Conservation (phyloP, 2,329 filamentous ascomycete genomes). For the Penicillium sp. region DNA sequence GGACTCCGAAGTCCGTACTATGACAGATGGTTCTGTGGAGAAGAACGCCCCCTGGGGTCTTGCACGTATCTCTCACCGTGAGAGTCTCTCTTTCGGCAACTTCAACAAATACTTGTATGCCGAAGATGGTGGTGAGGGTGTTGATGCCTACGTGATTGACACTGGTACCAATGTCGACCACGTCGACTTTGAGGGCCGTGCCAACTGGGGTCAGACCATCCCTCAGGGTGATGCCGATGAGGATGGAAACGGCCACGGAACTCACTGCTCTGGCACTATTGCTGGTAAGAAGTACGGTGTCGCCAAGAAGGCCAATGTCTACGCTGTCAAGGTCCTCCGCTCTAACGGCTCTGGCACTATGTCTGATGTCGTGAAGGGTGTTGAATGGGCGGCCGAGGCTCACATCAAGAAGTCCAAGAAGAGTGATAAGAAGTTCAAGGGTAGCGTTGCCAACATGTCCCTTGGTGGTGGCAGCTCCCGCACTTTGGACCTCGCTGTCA, state of each 20-base stretch:
- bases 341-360: slow-evolving; percentile 98
- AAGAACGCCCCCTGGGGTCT: slow-evolving; percentile 98
- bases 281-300: slow-evolving; percentile 99
- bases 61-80: slow-evolving; percentile 93
- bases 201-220: slow-evolving; percentile 95
- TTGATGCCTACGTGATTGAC: slow-evolving; percentile 98
- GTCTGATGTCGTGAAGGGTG: slow-evolving; percentile 98
- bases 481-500: slow-evolving; percentile 86
- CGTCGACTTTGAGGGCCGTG: slow-evolving; percentile 95
- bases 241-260: slow-evolving; percentile 97
- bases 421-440: slow-evolving; percentile 97
- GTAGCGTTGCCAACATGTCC: slow-evolving; percentile 98
- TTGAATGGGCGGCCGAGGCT: slow-evolving; percentile 84
- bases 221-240: slow-evolving; percentile 77
- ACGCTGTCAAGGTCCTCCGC: slow-evolving; percentile 96
- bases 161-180: slow-evolving; percentile 92
- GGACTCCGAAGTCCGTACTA: slow-evolving; percentile 86
- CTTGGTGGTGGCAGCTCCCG: slow-evolving; percentile 96
- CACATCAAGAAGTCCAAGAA: slow-evolving; percentile 73
- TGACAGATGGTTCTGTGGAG: slow-evolving; percentile 62
- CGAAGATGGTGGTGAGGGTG: slow-evolving; percentile 86
- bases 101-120: slow-evolving; percentile 99
- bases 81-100: slow-evolving; percentile 79
- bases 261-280: slow-evolving; percentile 97
- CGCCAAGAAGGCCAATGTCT: slow-evolving; percentile 95